Evolutionary conservation across 2,329 filamentous ascomycete genomes (phyloP), one percentile per base, ranked within the genome.

Genomic region (Dothistroma septosporum): DNA sequence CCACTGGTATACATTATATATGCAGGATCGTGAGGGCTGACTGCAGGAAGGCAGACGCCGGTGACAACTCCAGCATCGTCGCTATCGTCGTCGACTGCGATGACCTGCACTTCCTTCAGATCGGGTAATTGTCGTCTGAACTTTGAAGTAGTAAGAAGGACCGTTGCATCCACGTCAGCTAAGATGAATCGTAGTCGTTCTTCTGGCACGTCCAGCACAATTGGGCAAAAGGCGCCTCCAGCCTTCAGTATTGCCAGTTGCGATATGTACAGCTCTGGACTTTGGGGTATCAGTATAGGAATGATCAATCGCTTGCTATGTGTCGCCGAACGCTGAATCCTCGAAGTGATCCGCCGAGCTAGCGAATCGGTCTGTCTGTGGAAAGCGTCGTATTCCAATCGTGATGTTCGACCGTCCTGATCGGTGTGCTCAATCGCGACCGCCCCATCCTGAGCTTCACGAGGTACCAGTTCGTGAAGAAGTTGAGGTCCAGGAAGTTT

Each of bases 1-100:
- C 92, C 92, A 50, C 91, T 95, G 0, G 92, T 96, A 73, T 96
- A 97, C 86, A 96, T 92, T 61, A 96, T 85, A 77, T 97, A 97
- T 24, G 92, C 91, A 24, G 92, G 73, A 41, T 70, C 57, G n/a
- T 64, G 57, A 3, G 67, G 50, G 1, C 50, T 48, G 28, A 66
- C 58, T 6, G 61, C 32, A 16, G 68, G 28, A 32, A 21, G 24
- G 19, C 16, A 11, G 11, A 10, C n/a, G 24, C 10, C 19, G 24
- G 50, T 28, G 21, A 35, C 10, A 21, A 35, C 31, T 28, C n/a
- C 50, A 53, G 7, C 19, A 73, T 74, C 2, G 56, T 52, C 0
- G 31, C 12, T 4, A 78, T 78, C 31, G 69, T 70, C 66, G 65
- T 83, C 78, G 41, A 79, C 73, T 46, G 75, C 58, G n/a, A 85